These are phyloP conservation scores for Neurospora crassa DNA, from an alignment of 2,329 filamentous ascomycete species.

Conservation along the genomic window DNA sequence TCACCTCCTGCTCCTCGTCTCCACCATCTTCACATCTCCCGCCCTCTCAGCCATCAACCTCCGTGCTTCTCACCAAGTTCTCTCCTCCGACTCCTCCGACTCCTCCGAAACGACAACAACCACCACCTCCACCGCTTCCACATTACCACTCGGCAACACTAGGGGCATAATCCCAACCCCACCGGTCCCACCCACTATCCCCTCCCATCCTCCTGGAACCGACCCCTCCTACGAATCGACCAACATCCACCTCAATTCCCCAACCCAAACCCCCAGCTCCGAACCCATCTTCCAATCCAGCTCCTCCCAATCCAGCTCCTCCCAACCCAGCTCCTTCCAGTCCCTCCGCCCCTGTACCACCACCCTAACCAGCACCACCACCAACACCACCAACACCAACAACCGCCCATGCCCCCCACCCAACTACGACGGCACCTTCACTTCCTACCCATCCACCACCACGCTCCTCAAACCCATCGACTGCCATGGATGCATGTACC, in stretches of 20 bases:
- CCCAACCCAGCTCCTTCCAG: neutral
- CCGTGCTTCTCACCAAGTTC: neutral
- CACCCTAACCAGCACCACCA: slow-evolving; percentile 18
- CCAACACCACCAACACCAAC: slow-evolving; percentile 5
- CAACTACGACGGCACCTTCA: slow-evolving; percentile 19
- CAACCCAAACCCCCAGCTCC: neutral
- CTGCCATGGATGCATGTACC: slow-evolving; percentile 23
- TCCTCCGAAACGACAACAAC: neutral
- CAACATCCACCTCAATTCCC: neutral
- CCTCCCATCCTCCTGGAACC: neutral
- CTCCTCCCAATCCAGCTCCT: no score
- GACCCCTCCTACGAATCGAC: neutral
- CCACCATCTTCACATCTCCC: neutral
- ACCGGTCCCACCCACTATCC: neutral
- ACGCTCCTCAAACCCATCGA: slow-evolving; percentile 19
- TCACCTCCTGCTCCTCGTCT: neutral
- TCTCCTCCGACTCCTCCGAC: neutral
- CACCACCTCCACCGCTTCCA: neutral
- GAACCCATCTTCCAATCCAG: no score
- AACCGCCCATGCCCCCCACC: slow-evolving; percentile 16
- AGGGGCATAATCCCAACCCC: neutral
- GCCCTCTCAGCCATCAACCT: neutral
- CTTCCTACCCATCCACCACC: slow-evolving; percentile 20
- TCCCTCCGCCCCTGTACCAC: slow-evolving; percentile 16
- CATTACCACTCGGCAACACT: neutral